A percentile compares a stretch with the other conserved stretches of the same genome.
Evolutionary conservation across 2,329 filamentous ascomycete genomes (phyloP).

Genomic region (Trichophyton simii): DNA sequence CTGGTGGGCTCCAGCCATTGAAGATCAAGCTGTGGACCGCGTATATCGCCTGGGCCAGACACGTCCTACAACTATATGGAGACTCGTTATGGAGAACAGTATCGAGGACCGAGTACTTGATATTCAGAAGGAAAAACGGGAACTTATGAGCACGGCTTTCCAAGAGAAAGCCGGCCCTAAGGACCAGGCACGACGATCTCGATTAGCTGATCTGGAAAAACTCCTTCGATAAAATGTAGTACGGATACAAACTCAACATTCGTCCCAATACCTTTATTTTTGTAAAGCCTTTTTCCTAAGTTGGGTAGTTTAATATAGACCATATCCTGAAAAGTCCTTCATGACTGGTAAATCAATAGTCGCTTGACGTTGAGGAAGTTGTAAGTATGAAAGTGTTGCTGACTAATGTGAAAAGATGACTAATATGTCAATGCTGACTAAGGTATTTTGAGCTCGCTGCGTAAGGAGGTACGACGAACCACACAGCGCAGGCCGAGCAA

Average conservation of each 20-base stretch:
- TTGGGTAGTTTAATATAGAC: no score
- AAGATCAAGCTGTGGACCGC: constrained; percentile 81
- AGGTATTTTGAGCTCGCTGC: no score
- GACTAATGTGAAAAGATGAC: no score
- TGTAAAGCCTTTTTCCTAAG: no score
- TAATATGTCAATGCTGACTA: no score
- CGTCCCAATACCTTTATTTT: no score
- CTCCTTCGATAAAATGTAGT: constrained; percentile 17
- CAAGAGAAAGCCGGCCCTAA: constrained; percentile 50
- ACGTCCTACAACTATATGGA: constrained; percentile 63
- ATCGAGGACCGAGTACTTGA: constrained; percentile 71
- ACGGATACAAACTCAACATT: neutral
- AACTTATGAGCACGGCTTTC: constrained; percentile 66
- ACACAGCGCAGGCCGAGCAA: neutral
- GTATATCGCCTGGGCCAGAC: constrained; percentile 79
- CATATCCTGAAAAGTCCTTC: no score
- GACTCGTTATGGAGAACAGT: constrained; percentile 65
- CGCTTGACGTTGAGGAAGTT: no score
- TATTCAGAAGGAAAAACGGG: constrained; percentile 66
- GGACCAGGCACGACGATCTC: constrained; percentile 41
- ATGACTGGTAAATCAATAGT: no score
- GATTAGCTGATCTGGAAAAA: constrained; percentile 39
- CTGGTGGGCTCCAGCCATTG: constrained; percentile 89
- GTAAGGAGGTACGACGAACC: neutral
- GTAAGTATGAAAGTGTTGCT: no score